Conservation (phyloP, 73 alveolate genomes). For the Diophrys appendiculata region DNA sequence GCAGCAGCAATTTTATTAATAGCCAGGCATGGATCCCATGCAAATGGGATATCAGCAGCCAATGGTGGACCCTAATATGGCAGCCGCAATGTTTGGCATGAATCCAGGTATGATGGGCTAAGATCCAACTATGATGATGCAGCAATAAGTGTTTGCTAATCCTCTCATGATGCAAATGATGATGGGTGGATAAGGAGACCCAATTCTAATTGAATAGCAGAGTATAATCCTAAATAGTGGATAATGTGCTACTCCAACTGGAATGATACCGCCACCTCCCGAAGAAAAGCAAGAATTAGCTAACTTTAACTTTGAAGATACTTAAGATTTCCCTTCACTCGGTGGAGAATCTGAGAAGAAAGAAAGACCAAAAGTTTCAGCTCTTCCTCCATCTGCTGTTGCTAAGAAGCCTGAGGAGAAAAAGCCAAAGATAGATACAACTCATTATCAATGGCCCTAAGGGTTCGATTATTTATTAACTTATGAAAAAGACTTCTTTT, state of each 20-base stretch:
- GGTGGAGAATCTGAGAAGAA: slow-evolving; percentile 5
- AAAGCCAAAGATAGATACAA: not conserved
- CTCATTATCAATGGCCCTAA: slow-evolving; percentile 5
- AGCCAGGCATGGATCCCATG: no score
- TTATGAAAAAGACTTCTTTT: not conserved
- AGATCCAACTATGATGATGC: no score
- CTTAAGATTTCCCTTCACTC: not conserved
- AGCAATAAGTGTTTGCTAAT: no score
- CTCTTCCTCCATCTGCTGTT: slow-evolving; percentile 27
- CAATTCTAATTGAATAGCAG: not conserved
- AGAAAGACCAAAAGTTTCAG: slow-evolving; percentile 18
- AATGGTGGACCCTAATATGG: no score
- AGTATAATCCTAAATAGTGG: not conserved
- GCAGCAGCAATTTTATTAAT: no score
- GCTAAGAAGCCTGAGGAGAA: slow-evolving; percentile 16
- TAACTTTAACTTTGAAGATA: not conserved
- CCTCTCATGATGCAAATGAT: not conserved
- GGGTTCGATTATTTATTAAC: not conserved
- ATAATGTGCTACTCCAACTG: not conserved
- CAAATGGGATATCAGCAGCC: no score
- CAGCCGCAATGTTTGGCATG: no score
- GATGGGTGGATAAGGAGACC: not conserved
- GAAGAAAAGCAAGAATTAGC: not conserved
- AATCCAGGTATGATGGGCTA: no score
- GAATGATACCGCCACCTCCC: not conserved